These are phyloP conservation scores for Cladobotryum protrusum DNA, from an alignment of 2,329 filamentous ascomycete species.

Conservation along the genomic window DNA sequence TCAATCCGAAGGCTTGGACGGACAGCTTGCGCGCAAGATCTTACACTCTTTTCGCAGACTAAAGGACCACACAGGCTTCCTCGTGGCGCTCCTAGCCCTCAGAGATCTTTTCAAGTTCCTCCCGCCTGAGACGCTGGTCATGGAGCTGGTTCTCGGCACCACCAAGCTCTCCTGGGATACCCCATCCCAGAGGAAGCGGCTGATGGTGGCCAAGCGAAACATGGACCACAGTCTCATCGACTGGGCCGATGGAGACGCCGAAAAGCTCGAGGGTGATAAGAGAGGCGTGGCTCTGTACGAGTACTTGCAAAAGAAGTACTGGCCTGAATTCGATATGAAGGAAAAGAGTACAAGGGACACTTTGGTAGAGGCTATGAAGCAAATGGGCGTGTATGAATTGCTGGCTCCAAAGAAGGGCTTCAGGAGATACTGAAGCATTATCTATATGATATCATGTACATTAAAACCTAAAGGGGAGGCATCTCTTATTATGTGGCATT, in stretches of 20 bases:
- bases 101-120: constrained; percentile 37
- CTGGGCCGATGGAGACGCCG: constrained; percentile 24
- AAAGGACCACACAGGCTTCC: constrained; percentile 37
- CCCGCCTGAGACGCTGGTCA: constrained; percentile 38
- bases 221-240: constrained; percentile 34
- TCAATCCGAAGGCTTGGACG: constrained; percentile 36
- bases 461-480: constrained; percentile 1
- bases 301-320: constrained; percentile 35
- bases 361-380: constrained; percentile 28
- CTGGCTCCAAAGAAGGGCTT: constrained; percentile 16
- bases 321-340: constrained; percentile 23
- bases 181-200: constrained; percentile 32
- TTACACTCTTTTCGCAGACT: constrained; percentile 46
- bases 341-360: constrained; percentile 18
- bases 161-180: constrained; percentile 39
- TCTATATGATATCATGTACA: constrained; percentile 3
- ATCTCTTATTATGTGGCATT: background rate
- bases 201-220: constrained; percentile 36
- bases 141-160: constrained; percentile 42
- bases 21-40: constrained; percentile 43
- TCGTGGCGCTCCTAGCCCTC: constrained; percentile 40
- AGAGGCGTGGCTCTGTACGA: constrained; percentile 36
- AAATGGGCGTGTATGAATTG: constrained; percentile 39
- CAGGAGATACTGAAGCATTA: constrained; percentile 1
- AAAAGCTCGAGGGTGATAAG: constrained; percentile 30